Base-by-base conservation (phyloP, 176 grass and related monocot genomes). In the Carex pumila region DNA sequence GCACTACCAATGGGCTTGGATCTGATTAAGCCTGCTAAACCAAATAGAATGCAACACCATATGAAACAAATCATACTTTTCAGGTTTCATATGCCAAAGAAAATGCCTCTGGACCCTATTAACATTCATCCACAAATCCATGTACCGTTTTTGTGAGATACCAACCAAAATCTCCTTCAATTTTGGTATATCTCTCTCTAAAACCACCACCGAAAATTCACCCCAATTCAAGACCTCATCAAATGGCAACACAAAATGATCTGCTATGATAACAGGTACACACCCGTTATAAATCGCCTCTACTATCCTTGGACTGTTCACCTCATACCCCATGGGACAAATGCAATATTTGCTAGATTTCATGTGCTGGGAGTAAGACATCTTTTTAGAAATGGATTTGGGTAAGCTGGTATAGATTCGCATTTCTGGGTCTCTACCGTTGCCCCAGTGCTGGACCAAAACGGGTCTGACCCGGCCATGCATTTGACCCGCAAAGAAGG, bases 401-500 rank as follows among this genome's bases (percentile, higher is more conserved):
- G 94, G 94, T 65, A 94, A 60, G 34, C 21, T 47, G 66, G 65
- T 59, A 43, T 94, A 97, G 74, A 97, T 85, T 56, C 57, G 84
- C 90, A 97, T 92, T 74, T 92, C 87, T n/a, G 25, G 14, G 71
- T 94, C 90, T 58, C 87, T 67, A 67, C 68, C 87, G 29, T 84
- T 85, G 71, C 87, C 90, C 94, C 94, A 97, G 67, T 88, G 85
- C 36, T 75, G 30, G 78, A 97, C 67, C 62, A 97, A 91, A 74
- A 88, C 60, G n/a, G 89, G 95, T 80, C 95, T 86, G 53, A 94
- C 95, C 8, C 95, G 90, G 57, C 95, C 92, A 17, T 97, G 95
- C 95, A 97, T 92, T 84, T 94, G 95, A 37, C 94, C 92, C 52
- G 95, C 92, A 68, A 88, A 97, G 90, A 97, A 97, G 22, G 90